Evolutionary conservation across 139 green algal genomes (phyloP).

Genomic region (Chara braunii): DNA sequence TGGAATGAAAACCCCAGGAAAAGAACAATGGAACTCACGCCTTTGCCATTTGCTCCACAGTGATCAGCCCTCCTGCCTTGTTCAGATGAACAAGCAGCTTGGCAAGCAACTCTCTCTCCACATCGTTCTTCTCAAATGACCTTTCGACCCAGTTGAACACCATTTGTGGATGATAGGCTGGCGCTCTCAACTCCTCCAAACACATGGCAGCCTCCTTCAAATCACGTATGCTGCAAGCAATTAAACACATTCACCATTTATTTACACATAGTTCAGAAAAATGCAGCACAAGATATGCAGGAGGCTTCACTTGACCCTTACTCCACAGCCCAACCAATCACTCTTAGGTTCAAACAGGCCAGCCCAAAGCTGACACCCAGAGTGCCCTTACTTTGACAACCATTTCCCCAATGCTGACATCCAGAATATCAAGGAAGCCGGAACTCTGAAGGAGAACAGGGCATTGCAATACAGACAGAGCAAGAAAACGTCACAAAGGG

Average conservation of each 20-base stretch:
- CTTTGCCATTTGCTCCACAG: neutral
- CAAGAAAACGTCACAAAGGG: neutral
- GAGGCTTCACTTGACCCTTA: too few species aligned
- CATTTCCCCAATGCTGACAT: too few species aligned
- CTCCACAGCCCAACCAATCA: neutral
- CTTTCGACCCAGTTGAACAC: neutral
- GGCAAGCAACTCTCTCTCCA: neutral
- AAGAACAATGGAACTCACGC: too few species aligned
- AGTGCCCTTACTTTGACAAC: too few species aligned
- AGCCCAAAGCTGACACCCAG: too few species aligned
- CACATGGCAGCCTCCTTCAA: conserved; percentile 15
- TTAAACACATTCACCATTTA: neutral
- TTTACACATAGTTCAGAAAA: neutral
- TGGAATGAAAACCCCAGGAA: too few species aligned
- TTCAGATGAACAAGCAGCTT: neutral
- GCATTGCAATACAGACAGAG: too few species aligned
- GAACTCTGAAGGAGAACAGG: too few species aligned
- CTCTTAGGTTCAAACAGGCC: neutral
- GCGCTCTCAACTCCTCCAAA: conserved; percentile 3
- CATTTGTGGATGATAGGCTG: conserved; percentile 3
- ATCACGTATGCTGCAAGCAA: conserved; percentile 10
- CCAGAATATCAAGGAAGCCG: too few species aligned
- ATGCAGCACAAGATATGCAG: too few species aligned
- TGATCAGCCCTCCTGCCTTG: neutral
- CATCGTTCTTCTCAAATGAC: conserved; percentile 15